Evolutionary conservation across 169 alveolate genomes (phyloP).

Genomic region (Babesia ovis): DNA sequence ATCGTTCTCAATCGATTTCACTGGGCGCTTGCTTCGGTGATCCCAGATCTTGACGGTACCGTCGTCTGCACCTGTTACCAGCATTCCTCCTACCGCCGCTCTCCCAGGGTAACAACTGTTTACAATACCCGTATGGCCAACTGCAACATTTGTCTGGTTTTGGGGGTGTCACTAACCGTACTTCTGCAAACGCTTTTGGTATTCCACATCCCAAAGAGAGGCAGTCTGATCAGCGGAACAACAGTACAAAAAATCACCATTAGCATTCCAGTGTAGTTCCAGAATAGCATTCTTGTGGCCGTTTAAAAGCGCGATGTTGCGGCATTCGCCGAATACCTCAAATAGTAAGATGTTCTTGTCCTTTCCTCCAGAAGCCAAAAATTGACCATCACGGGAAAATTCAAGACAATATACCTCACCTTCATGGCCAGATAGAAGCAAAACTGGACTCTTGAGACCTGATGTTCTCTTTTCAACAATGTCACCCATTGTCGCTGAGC

Average conservation of each 20-base stretch:
- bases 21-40: constrained; percentile 64
- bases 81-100: constrained; percentile 31
- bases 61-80: constrained; percentile 82
- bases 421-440: constrained; percentile 79
- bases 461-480: constrained; percentile 37
- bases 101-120: constrained; percentile 64
- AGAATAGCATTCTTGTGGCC: constrained; percentile 88
- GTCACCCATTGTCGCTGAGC: constrained; percentile 22
- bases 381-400: constrained; percentile 83
- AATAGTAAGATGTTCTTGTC: constrained; percentile 76
- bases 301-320: constrained; percentile 74
- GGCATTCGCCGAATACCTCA: constrained; percentile 83
- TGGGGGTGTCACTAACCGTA: constrained; percentile 60
- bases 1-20: constrained; percentile 71
- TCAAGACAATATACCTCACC: constrained; percentile 81
- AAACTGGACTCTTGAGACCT: constrained; percentile 72
- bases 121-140: constrained; percentile 68
- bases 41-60: constrained; percentile 85
- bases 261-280: constrained; percentile 79
- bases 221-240: constrained; percentile 84
- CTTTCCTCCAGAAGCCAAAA: constrained; percentile 80
- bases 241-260: constrained; percentile 72
- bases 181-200: constrained; percentile 69
- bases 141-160: constrained; percentile 27
- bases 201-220: constrained; percentile 84